Percentiles rank a stretch among this genome's conserved stretches.
phyloP scores from a whole-genome alignment of 768 basidiomycete species.

The Grammothele lineata region DNA sequence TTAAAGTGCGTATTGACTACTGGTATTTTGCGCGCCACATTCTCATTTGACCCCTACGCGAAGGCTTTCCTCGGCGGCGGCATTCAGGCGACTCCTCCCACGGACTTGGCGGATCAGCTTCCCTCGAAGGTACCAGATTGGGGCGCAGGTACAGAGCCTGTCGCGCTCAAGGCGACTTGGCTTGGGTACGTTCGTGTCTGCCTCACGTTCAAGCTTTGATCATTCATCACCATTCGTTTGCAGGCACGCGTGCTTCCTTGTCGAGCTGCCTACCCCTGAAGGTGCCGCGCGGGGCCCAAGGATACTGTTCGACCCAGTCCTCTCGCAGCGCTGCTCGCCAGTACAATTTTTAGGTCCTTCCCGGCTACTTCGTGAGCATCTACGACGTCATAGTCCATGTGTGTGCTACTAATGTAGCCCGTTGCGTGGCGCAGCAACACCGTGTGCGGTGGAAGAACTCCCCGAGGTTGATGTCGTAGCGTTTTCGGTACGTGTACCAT shows the following conservation, averaged over 20 bases:
- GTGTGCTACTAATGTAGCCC: neutral
- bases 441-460: conserved; percentile 39
- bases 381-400: conserved; percentile 5
- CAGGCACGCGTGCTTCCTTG: conserved; percentile 36
- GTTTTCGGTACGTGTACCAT: conserved; percentile 37
- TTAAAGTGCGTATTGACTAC: neutral
- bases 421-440: conserved; percentile 22
- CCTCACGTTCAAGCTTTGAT: neutral
- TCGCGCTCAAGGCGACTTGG: conserved; percentile 34
- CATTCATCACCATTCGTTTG: no score
- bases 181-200: conserved; percentile 22
- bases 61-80: neutral
- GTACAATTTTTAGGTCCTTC: conserved; percentile 27
- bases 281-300: conserved; percentile 33
- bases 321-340: conserved; percentile 34
- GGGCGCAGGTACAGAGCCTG: conserved; percentile 13
- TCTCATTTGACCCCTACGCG: no score
- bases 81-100: conserved; percentile 4
- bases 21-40: no score
- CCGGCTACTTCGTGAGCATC: conserved; percentile 30
- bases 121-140: conserved; percentile 23
- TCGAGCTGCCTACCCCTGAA: conserved; percentile 32
- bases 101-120: conserved; percentile 11
- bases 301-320: conserved; percentile 36
- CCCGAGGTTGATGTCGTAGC: conserved; percentile 48